Base-by-base conservation (phyloP, 257 asterid species). In the Solanum habrochaites region DNA sequence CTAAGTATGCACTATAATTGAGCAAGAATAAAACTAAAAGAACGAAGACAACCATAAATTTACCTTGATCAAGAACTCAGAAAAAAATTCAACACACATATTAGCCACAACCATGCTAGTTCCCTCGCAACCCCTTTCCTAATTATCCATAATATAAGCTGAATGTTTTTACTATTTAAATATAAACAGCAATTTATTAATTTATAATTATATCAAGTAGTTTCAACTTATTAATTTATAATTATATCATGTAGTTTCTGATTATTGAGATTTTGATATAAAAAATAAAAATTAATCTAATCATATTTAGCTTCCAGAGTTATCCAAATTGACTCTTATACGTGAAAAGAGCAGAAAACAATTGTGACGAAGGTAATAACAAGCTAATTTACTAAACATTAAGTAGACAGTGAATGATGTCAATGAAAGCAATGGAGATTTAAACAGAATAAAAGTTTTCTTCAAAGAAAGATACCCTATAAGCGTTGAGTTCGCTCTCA, bases 401-500 rank as follows among this genome's bases (percentile, higher is more conserved):
- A 72, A 72, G 81, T 39, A 72, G 40, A 72, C n/a, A 35, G 5
- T 4, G 40, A 72, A 72, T 16, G 47, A 10, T 35, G 13, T 72
- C 80, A 23, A 20, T 72, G 80, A 72, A 69, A 10, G 12, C 75
- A 69, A 29, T 13, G n/a, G 2, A 32, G 15, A 47, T 43, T 78
- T 78, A 78, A 2, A 77, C 60, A 77, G 60, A n/a, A n/a, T 2
- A 42, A 77, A 77, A 43, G 12, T 27, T 39, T 21, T n/a, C 58
- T 74, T 74, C 58, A 42, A 13, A 77, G 60, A 25, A 42, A 42
- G 35, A 31, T 93, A 95, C 98, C 94, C 97, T 89, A 87, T 94
- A 95, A 81, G 98, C 98, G 90, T 91, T 97, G 75, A 97, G 98
- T 89, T 97, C 99, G 25, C 91, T 93, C 87, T 97, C 99, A 58